phyloP scores from a whole-genome alignment of 306 rosid species.

The Fagus sylvatica region DNA sequence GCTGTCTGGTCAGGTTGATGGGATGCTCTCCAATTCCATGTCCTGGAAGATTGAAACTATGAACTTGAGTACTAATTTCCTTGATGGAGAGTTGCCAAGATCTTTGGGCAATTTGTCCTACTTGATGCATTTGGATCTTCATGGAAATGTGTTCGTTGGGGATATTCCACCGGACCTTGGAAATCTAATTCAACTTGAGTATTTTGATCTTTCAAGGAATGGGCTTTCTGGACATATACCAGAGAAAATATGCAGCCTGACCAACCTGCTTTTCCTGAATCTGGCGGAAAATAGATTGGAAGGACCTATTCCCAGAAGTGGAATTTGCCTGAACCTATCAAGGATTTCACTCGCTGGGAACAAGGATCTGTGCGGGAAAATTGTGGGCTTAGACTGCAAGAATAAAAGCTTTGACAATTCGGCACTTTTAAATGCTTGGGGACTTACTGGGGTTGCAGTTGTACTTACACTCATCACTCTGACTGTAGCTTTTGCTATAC shows the following conservation, averaged over 20 bases:
- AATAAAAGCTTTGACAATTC: slow-evolving; percentile 48
- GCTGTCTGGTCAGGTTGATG: slow-evolving; percentile 61
- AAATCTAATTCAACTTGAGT: slow-evolving; percentile 72
- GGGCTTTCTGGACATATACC: slow-evolving; percentile 72
- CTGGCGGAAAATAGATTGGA: slow-evolving; percentile 72
- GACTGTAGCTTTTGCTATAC: slow-evolving; percentile 47
- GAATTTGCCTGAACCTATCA: slow-evolving; percentile 77
- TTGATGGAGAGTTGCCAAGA: slow-evolving; percentile 62
- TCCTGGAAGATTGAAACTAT: slow-evolving; percentile 88
- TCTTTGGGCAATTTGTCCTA: slow-evolving; percentile 79
- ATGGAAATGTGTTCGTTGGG: slow-evolving; percentile 64
- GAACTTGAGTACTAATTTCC: slow-evolving; percentile 71
- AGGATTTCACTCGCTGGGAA: slow-evolving; percentile 56
- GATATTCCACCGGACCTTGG: slow-evolving; percentile 82
- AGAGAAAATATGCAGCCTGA: slow-evolving; percentile 68
- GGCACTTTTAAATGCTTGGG: slow-evolving; percentile 56
- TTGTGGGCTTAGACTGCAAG: slow-evolving; percentile 55
- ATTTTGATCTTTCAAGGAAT: slow-evolving; percentile 75
- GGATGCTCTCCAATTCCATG: slow-evolving; percentile 62
- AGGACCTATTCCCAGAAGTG: slow-evolving; percentile 80
- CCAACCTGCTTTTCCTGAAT: slow-evolving; percentile 60
- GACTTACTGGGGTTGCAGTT: slow-evolving; percentile 61
- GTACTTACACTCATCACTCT: slow-evolving; percentile 43
- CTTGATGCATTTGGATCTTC: slow-evolving; percentile 82
- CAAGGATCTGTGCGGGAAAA: slow-evolving; percentile 69